Percentiles rank a stretch among this genome's conserved stretches.
phyloP scores from a whole-genome alignment of 495 filamentous ascomycete species.

The Aspergillus mulundensis region DNA sequence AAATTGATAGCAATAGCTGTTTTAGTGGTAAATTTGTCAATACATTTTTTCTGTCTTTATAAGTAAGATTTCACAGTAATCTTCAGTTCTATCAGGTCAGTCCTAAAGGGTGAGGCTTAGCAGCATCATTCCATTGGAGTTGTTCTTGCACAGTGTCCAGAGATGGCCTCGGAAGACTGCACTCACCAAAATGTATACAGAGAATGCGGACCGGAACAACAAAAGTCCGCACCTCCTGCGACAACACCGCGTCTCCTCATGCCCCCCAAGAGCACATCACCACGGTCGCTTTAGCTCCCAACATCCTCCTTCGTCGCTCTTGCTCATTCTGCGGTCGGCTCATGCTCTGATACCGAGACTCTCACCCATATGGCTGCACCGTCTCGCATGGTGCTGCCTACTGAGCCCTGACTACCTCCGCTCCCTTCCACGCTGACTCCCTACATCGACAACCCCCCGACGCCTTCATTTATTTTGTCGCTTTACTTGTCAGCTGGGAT shows the following conservation, averaged over 20 bases:
- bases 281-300: not conserved
- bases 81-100: too few species aligned
- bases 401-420: constrained; percentile 12
- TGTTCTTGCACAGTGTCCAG: too few species aligned
- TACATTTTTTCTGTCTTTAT: too few species aligned
- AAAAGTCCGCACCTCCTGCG: too few species aligned
- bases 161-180: too few species aligned
- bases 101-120: too few species aligned
- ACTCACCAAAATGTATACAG: too few species aligned
- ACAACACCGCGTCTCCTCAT: not conserved
- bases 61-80: too few species aligned
- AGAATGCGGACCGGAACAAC: not conserved
- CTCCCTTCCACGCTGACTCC: constrained; percentile 14
- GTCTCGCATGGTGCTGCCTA: constrained; percentile 19
- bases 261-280: not conserved
- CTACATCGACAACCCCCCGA: constrained; percentile 8
- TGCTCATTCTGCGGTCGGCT: not conserved
- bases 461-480: constrained; percentile 16
- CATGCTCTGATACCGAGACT: not conserved
- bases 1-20: too few species aligned
- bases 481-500: constrained; percentile 21
- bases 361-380: constrained; percentile 18
- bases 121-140: too few species aligned
- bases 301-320: not conserved
- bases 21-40: too few species aligned